Conservation (phyloP, 2,329 filamentous ascomycete genomes). For the Aaosphaeria pasadenensis region DNA sequence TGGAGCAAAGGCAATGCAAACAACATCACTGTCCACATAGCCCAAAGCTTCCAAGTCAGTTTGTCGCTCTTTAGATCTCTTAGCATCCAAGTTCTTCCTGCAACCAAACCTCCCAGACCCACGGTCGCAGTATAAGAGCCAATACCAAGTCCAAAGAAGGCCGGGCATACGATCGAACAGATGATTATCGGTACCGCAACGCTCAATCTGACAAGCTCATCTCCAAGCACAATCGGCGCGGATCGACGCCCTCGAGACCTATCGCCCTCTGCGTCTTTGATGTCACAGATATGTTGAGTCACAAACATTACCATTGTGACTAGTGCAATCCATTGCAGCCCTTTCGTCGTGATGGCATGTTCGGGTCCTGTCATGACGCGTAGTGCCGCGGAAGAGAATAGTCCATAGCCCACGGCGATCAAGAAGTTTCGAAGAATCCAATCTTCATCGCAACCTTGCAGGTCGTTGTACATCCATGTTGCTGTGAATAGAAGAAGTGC, state of each 20-base stretch:
- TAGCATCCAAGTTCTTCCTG: conserved; percentile 5
- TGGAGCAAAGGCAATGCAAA: conserved; percentile 13
- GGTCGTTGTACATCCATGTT: conserved; percentile 24
- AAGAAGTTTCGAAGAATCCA: conserved; percentile 22
- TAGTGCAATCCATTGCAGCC: conserved; percentile 23
- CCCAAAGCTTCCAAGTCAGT: conserved; percentile 18
- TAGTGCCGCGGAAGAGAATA: conserved; percentile 21
- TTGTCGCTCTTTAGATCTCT: conserved; percentile 9
- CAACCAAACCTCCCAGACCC: conserved; percentile 8
- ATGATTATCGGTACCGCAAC: conserved; percentile 8
- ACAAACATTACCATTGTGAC: conserved; percentile 29
- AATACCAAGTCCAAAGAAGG: conserved; percentile 1
- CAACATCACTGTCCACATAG: conserved; percentile 12
- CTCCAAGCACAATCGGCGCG: conserved; percentile 78
- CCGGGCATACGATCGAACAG: conserved; percentile 5
- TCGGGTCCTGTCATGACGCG: conserved; percentile 10
- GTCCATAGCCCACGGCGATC: conserved; percentile 22
- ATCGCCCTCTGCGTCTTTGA: conserved; percentile 24
- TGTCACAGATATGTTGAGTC: conserved; percentile 37
- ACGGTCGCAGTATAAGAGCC: conserved; percentile 1
- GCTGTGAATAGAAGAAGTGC: conserved; percentile 22
- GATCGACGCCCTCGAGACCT: conserved; percentile 77
- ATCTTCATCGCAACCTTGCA: conserved; percentile 18
- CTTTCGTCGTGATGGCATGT: background rate
- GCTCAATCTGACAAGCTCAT: conserved; percentile 31